phyloP scores from a whole-genome alignment of 805 yeast species.

The Pichia rugopelliculosa region DNA sequence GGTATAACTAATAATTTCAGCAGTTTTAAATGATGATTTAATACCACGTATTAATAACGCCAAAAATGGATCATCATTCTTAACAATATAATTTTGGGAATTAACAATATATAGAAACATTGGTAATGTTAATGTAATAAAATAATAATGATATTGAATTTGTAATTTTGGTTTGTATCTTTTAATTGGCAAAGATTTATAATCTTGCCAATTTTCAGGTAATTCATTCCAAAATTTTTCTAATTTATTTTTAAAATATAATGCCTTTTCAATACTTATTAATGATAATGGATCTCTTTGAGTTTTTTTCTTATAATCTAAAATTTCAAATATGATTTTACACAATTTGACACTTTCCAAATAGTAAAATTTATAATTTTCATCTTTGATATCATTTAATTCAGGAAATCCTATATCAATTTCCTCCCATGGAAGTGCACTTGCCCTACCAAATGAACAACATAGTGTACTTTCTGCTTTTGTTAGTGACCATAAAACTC shows the following conservation, averaged over 20 bases:
- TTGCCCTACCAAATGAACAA: slow-evolving; percentile 39
- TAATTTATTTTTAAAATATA: slow-evolving; percentile 30
- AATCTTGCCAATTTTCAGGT: slow-evolving; percentile 27
- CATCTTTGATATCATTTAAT: slow-evolving; percentile 25
- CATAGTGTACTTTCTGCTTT: slow-evolving; percentile 35
- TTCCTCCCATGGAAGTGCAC: slow-evolving; percentile 38
- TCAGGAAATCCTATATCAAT: slow-evolving; percentile 36
- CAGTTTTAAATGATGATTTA: slow-evolving; percentile 32
- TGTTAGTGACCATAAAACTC: slow-evolving; percentile 39
- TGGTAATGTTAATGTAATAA: slow-evolving; percentile 37
- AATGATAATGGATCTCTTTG: slow-evolving; percentile 34
- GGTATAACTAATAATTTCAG: slow-evolving; percentile 31
- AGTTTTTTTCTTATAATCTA: slow-evolving; percentile 32
- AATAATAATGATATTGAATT: slow-evolving; percentile 35
- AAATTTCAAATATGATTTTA: slow-evolving; percentile 32
- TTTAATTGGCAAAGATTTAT: slow-evolving; percentile 26
- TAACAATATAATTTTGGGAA: slow-evolving; percentile 29
- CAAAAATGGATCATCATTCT: slow-evolving; percentile 37
- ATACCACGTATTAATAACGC: slow-evolving; percentile 34
- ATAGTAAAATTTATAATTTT: slow-evolving; percentile 27
- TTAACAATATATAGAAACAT: slow-evolving; percentile 34
- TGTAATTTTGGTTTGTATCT: slow-evolving; percentile 37
- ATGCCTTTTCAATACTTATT: slow-evolving; percentile 34
- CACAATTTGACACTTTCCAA: slow-evolving; percentile 30
- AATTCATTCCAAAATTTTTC: slow-evolving; percentile 30